Base-by-base conservation (phyloP, 2,329 filamentous ascomycete species). In the Apiospora rasikravindrae region DNA sequence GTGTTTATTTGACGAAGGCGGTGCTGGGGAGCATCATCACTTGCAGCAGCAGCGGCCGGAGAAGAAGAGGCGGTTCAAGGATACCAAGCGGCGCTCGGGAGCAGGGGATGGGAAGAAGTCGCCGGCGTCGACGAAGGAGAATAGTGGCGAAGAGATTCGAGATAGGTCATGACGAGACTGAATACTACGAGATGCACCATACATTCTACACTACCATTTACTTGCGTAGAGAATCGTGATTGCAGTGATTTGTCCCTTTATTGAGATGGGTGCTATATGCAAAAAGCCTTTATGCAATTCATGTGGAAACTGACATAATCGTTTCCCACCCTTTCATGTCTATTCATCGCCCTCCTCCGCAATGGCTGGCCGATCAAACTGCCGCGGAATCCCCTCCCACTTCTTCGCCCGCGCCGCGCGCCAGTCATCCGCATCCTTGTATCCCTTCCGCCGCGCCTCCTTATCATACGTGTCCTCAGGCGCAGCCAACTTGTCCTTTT, bases 1-100 rank as follows among this genome's bases (percentile, higher is more conserved):
- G 71, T 98, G 95, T 83, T 84, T 99, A 73, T 97, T 95, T 81
- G 94, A 94, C 80, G 77, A 74, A 11, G 68, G 47, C 2, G 44
- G 45, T 13, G 57, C 16, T 11, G 24, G n/a, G 10, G 40, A 45
- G 40, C 11, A 22, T 14, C 22, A 16, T 4, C 37, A 26, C 11
- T 13, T 37, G 8, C 29, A 45, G 4, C 64, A 45, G 22, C 42
- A 67, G 37, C 33, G 14, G 64, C 26, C 44, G n/a, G 26, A 45
- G 42, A 29, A 68, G 13, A 22, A 24, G 66, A 45, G 42, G 64
- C 10, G 22, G 26, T 45, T 33, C 19, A 64, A 64, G 29, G 33
- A 64, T 24, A 40, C 8, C 10, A 64, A 64, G 33, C 57, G 33
- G 2, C 29, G 57, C 57, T 64, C 29, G 29, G 4, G 11, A 13